Evolutionary conservation across 352 stramenopile genomes (phyloP), one percentile per base, ranked within the genome.

Genomic region (Sclerospora graminicola): DNA sequence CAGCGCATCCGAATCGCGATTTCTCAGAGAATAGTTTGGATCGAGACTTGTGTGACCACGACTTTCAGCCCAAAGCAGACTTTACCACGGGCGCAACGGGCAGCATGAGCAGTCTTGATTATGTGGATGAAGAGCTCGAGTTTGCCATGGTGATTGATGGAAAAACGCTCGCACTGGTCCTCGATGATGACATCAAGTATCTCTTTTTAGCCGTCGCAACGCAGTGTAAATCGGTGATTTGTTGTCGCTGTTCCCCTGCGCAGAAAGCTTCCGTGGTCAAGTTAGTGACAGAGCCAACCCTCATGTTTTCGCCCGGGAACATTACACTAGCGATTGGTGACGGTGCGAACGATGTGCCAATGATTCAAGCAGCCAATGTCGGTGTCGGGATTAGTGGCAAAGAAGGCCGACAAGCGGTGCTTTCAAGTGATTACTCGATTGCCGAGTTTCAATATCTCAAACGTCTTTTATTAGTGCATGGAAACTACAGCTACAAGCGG

Each of bases 81-180:
- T 38, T 45, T 10, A 45, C 52, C 27, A 60, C 47, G 2, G 57
- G 48, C 8, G 50, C 46, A 5, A 65, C 45, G 48, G 48, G 24
- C 4, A 67, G 51, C 15, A 60, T 58, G 37, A 63, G 60, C 32
- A 63, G 60, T 26, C 75, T 70, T 10, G 74, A 85, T 24, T 80
- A 58, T 10, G 46, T 81, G 3, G 77, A 90, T 14, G 80, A 90
- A 18, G 74, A 90, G 7, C 38, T 94, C 14, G 82, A 92, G 41
- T 92, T 89, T 44, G 82, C 80, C 10, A 90, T 94, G 80, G 82
- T 94, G n/a, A 94, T 94, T 40, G 82, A 94, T 45, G 82, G 82
- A 8, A 89, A 87, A 45, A 92, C 82, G 10, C 58, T 92, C 2
- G 72, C 77, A 14, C 51, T 94, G 18, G 66, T 90, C 23, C 58